Percentiles rank a stretch among this genome's conserved stretches.
phyloP scores from a whole-genome alignment of 73 alveolate species.

The Tetrahymena malaccensis region DNA sequence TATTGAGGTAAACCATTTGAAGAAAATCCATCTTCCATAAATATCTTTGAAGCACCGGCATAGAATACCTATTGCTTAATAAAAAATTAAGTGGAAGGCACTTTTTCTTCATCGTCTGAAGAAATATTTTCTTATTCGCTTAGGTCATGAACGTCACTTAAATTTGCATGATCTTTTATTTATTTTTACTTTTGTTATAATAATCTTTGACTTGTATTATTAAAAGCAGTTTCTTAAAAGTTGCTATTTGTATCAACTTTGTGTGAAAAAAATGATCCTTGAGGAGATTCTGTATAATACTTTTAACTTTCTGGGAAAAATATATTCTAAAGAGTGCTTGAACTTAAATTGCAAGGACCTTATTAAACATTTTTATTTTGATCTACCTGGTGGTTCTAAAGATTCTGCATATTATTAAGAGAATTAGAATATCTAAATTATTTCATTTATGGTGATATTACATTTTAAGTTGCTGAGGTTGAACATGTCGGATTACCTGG shows the following conservation, averaged over 20 bases:
- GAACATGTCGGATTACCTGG: background rate
- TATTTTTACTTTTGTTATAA: background rate
- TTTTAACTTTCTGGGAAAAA: background rate
- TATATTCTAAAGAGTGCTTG: background rate
- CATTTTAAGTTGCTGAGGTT: background rate
- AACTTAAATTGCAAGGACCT: background rate
- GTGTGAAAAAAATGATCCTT: background rate
- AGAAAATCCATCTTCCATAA: background rate
- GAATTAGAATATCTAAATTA: background rate
- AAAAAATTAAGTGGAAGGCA: background rate
- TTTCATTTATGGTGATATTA: background rate
- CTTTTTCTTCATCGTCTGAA: background rate
- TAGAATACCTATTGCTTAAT: background rate
- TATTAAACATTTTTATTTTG: background rate
- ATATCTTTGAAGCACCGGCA: background rate
- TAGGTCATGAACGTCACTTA: background rate
- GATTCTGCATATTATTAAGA: background rate
- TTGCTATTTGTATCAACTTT: background rate
- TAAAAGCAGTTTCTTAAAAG: background rate
- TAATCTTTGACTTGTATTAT: background rate
- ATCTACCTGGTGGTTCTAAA: background rate
- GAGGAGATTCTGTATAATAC: background rate
- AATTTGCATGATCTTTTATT: background rate
- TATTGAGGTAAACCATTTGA: background rate
- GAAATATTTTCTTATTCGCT: background rate